Percentiles rank a stretch among this genome's conserved stretches.
phyloP scores from a whole-genome alignment of 331 rosid species.

The Stylosanthes scabra region DNA sequence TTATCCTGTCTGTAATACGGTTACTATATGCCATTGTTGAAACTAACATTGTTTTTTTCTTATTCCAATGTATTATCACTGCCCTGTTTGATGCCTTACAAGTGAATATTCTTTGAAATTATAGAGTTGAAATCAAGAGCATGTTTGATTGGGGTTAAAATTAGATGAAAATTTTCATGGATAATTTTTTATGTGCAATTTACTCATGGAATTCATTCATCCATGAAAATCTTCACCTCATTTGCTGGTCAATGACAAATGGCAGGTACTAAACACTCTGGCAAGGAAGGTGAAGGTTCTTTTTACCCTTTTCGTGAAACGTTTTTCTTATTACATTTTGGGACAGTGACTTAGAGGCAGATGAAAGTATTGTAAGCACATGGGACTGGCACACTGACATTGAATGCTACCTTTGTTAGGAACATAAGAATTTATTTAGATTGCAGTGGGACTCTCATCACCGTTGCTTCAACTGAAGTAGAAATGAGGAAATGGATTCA shows the following conservation, averaged over 20 bases:
- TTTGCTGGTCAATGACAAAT: not conserved
- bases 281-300: not conserved
- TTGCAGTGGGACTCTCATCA: not conserved
- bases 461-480: not conserved
- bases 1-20: slow-evolving; percentile 19
- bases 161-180: too few relatives aligned
- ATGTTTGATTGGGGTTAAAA: too few relatives aligned
- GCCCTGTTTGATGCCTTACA: too few relatives aligned
- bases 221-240: too few relatives aligned
- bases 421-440: slow-evolving; percentile 9
- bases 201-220: too few relatives aligned
- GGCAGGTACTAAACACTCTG: not conserved
- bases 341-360: not conserved
- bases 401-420: slow-evolving; percentile 33
- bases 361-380: not conserved
- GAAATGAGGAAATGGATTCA: slow-evolving; percentile 24
- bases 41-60: not conserved
- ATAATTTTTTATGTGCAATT: too few relatives aligned
- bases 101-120: not conserved
- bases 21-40: too few relatives aligned
- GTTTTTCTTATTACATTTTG: slow-evolving; percentile 2
- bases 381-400: not conserved
- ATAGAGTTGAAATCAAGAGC: not conserved
- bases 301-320: not conserved
- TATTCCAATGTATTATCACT: slow-evolving; percentile 8